A percentile compares a stretch with the other conserved stretches of the same genome.
These are phyloP conservation scores for Ampelocalamus luodianensis DNA, from an alignment of 176 grass and related monocot species.

Conservation along the genomic window DNA sequence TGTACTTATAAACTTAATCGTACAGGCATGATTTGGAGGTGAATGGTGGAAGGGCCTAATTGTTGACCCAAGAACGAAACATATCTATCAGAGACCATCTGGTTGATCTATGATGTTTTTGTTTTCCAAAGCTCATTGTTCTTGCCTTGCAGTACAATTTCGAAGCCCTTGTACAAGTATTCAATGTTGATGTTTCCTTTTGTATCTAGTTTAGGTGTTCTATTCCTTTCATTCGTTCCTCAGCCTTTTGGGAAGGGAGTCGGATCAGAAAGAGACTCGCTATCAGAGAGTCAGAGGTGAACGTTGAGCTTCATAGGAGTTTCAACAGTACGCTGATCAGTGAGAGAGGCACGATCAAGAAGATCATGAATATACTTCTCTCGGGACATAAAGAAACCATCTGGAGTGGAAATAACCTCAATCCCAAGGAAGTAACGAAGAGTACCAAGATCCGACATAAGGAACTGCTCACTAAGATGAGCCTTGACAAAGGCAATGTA, in stretches of 20 bases:
- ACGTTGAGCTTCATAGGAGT: no score
- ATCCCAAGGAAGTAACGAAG: no score
- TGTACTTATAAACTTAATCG: constrained; percentile 14
- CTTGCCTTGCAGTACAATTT: constrained; percentile 33
- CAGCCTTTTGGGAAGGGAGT: constrained; percentile 18
- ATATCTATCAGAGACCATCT: constrained; percentile 88
- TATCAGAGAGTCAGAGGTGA: no score
- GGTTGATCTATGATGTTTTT: constrained; percentile 48
- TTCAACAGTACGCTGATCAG: no score
- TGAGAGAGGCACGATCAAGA: no score
- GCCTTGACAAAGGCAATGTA: no score
- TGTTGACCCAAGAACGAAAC: constrained; percentile 96
- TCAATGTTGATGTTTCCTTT: constrained; percentile 37
- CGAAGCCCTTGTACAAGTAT: constrained; percentile 34
- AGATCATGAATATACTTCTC: no score
- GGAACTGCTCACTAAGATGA: no score
- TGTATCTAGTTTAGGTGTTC: constrained; percentile 45
- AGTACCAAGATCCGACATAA: no score
- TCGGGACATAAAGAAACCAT: no score
- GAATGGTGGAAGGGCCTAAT: constrained; percentile 93
- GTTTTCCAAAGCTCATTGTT: constrained; percentile 26
- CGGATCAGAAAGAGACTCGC: no score
- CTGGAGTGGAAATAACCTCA: no score
- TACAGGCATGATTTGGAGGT: constrained; percentile 95
- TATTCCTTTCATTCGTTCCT: constrained; percentile 51